Evolutionary conservation across 2,329 filamentous ascomycete genomes (phyloP).

Genomic region (Verticillium albo-atrum): DNA sequence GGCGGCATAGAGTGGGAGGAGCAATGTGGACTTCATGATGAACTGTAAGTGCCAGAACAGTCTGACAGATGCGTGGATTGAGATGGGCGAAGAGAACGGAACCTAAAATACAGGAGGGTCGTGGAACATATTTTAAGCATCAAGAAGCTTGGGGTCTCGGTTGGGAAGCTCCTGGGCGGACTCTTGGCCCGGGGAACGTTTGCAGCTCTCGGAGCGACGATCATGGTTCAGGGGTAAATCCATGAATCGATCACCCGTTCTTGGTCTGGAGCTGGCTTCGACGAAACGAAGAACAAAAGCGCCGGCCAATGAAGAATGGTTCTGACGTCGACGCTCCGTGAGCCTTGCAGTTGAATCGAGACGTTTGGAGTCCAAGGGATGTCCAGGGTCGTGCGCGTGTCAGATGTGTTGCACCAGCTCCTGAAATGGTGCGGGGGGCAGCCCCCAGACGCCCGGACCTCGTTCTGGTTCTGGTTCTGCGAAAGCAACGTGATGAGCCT

Average conservation of each 20-base stretch:
- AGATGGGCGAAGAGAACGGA: background rate
- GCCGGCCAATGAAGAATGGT: background rate
- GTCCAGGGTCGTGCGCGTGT: slow-evolving; percentile 4
- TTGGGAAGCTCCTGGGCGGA: background rate
- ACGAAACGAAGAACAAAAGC: background rate
- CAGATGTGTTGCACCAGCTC: slow-evolving; percentile 12
- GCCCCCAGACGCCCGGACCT: background rate
- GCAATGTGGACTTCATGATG: slow-evolving; percentile 8
- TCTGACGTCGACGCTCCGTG: background rate
- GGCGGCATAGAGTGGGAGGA: background rate
- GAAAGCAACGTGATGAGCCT: no score
- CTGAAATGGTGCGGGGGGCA: background rate
- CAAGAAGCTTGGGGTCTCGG: background rate
- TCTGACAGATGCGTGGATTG: background rate
- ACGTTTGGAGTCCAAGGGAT: background rate
- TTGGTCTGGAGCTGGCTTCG: background rate
- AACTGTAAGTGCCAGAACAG: background rate
- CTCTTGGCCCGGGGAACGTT: background rate
- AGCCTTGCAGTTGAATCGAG: background rate
- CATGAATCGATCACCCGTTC: background rate
- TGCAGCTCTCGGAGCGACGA: background rate
- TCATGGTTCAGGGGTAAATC: background rate
- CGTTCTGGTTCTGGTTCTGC: background rate
- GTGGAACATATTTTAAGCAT: background rate
- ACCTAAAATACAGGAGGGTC: background rate